phyloP scores from a whole-genome alignment of 2,329 filamentous ascomycete genomes.

The Colletotrichum sp. region DNA sequence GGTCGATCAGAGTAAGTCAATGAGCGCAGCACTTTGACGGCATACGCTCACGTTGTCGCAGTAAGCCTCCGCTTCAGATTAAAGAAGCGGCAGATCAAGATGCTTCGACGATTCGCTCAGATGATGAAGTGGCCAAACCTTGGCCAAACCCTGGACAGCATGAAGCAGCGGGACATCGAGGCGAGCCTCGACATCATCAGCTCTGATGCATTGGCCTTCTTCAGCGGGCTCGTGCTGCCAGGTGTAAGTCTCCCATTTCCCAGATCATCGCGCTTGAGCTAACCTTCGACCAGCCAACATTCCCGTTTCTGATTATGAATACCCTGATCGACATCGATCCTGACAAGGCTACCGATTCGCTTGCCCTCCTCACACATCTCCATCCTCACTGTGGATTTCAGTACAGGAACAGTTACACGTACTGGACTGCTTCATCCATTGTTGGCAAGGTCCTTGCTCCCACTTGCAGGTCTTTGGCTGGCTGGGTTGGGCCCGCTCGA shows the following conservation, averaged over 20 bases:
- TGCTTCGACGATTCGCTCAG: constrained; percentile 70
- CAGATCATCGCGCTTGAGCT: not conserved
- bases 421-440: constrained; percentile 75
- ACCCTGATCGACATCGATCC: constrained; percentile 77
- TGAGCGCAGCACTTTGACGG: not conserved
- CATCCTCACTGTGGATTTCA: constrained; percentile 76
- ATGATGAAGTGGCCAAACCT: constrained; percentile 82
- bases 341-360: constrained; percentile 66
- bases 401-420: constrained; percentile 75
- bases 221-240: constrained; percentile 75
- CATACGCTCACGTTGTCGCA: constrained; percentile 13
- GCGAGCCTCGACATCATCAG: constrained; percentile 63
- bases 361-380: constrained; percentile 71
- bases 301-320: constrained; percentile 81
- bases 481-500: constrained; percentile 76
- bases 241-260: constrained; percentile 52
- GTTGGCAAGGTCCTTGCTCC: constrained; percentile 78
- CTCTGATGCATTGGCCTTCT: constrained; percentile 79
- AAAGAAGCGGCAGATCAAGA: constrained; percentile 71
- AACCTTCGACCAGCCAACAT: constrained; percentile 48
- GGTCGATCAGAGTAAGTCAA: constrained; percentile 51
- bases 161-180: constrained; percentile 65
- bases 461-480: constrained; percentile 72
- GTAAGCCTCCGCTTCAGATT: constrained; percentile 69
- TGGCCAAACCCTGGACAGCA: constrained; percentile 63